These are phyloP conservation scores for Komagataea norvegica DNA, from an alignment of 1,139 yeast genomes.

Conservation along the genomic window DNA sequence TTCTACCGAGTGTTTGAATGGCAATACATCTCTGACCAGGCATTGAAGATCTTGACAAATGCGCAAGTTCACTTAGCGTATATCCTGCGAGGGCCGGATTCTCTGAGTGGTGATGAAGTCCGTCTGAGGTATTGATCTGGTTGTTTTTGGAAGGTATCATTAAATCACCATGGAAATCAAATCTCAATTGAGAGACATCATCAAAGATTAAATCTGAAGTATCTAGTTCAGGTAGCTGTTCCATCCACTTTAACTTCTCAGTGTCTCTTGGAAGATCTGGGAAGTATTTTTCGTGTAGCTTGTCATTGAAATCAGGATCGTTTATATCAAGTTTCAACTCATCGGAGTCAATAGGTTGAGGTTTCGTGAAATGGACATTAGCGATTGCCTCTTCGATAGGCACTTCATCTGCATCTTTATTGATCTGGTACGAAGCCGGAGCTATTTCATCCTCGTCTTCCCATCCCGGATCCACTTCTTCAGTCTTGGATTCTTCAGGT, in stretches of 20 bases:
- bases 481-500: conserved; percentile 3
- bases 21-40: conserved; percentile 86
- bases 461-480: conserved; percentile 18
- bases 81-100: conserved; percentile 91
- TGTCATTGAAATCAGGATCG: conserved; percentile 74
- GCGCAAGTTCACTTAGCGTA: conserved; percentile 77
- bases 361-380: conserved; percentile 63
- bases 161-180: conserved; percentile 81
- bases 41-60: conserved; percentile 70
- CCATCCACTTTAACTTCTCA: conserved; percentile 88
- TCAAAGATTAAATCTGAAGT: conserved; percentile 42
- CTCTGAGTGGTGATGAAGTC: conserved; percentile 89
- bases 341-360: conserved; percentile 30
- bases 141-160: conserved; percentile 47
- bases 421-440: conserved; percentile 39
- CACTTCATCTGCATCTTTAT: conserved; percentile 39
- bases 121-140: conserved; percentile 51
- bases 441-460: conserved; percentile 40
- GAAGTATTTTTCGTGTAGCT: conserved; percentile 78
- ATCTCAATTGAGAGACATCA: conserved; percentile 67
- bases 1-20: conserved; percentile 80
- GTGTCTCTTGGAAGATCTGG: conserved; percentile 87
- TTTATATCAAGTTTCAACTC: conserved; percentile 47
- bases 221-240: conserved; percentile 47
- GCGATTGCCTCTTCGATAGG: conserved; percentile 39